phyloP scores from a whole-genome alignment of 2,329 filamentous ascomycete genomes.

The Trichoderma pleuroti region DNA sequence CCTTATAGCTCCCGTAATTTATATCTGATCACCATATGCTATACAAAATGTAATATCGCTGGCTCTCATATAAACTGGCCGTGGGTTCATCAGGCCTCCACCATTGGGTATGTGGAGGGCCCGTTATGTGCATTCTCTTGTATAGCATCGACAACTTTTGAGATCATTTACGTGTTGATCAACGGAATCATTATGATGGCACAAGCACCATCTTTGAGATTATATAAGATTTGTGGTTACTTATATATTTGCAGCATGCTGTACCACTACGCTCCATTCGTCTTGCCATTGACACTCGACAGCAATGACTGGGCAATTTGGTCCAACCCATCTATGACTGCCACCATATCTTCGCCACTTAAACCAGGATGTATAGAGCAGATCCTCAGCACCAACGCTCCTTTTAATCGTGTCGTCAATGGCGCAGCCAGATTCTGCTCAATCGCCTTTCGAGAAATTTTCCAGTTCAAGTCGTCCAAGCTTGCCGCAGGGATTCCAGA shows the following conservation, averaged over 20 bases:
- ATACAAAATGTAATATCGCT: neutral
- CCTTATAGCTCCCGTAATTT: neutral
- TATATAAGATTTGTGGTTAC: neutral
- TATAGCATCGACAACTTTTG: neutral
- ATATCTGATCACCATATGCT: neutral
- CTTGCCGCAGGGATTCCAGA: neutral
- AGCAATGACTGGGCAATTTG: neutral
- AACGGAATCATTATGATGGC: neutral
- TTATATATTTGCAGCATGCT: neutral
- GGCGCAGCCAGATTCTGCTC: constrained; percentile 18
- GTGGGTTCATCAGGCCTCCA: neutral
- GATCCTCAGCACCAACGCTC: constrained; percentile 19
- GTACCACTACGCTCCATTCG: neutral
- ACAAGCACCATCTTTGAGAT: neutral
- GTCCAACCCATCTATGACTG: neutral
- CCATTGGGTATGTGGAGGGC: too few relatives aligned
- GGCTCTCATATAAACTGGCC: neutral
- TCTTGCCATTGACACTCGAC: neutral
- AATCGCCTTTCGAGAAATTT: constrained; percentile 11
- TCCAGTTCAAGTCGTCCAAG: constrained; percentile 18
- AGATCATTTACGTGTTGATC: neutral
- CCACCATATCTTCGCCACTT: neutral
- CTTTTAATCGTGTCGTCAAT: constrained; percentile 20
- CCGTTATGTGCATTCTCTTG: neutral
- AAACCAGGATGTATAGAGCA: constrained; percentile 5